These are phyloP conservation scores for Penicillium pancosmium DNA, from an alignment of 495 filamentous ascomycete genomes.

Conservation along the genomic window DNA sequence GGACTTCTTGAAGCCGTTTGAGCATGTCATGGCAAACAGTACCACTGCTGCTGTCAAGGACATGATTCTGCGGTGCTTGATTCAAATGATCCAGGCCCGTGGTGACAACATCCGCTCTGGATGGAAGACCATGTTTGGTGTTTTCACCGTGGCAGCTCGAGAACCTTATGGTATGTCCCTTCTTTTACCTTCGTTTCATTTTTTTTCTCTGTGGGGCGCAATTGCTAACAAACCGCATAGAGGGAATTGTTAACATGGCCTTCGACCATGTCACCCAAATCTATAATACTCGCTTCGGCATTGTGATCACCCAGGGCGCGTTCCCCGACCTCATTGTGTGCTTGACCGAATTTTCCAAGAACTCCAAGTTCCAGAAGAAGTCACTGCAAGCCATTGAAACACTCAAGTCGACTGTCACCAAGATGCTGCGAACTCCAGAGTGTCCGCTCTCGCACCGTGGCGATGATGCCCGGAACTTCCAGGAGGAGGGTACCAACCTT, in stretches of 20 bases:
- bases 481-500: conserved; percentile 51
- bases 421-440: conserved; percentile 95
- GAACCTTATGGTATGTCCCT: conserved; percentile 73
- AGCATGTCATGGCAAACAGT: conserved; percentile 94
- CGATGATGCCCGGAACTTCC: conserved; percentile 37
- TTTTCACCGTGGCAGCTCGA: conserved; percentile 92
- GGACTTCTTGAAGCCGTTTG: conserved; percentile 97
- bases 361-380: conserved; percentile 96
- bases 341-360: conserved; percentile 97
- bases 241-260: conserved; percentile 93
- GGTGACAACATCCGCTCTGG: conserved; percentile 96
- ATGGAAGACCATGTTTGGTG: conserved; percentile 99
- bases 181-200: not conserved
- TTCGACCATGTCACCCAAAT: conserved; percentile 97
- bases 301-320: conserved; percentile 93
- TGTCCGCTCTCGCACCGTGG: conserved; percentile 77
- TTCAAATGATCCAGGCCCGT: conserved; percentile 97
- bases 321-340: conserved; percentile 97
- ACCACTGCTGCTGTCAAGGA: conserved; percentile 90
- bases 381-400: conserved; percentile 95
- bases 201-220: not conserved
- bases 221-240: conserved; percentile 38
- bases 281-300: conserved; percentile 95
- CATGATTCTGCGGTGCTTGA: conserved; percentile 94
- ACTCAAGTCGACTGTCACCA: conserved; percentile 84